A percentile compares a stretch with the other conserved stretches of the same genome.
These are phyloP conservation scores for Limtongia smithiae DNA, from an alignment of 805 yeast genomes.

Conservation along the genomic window DNA sequence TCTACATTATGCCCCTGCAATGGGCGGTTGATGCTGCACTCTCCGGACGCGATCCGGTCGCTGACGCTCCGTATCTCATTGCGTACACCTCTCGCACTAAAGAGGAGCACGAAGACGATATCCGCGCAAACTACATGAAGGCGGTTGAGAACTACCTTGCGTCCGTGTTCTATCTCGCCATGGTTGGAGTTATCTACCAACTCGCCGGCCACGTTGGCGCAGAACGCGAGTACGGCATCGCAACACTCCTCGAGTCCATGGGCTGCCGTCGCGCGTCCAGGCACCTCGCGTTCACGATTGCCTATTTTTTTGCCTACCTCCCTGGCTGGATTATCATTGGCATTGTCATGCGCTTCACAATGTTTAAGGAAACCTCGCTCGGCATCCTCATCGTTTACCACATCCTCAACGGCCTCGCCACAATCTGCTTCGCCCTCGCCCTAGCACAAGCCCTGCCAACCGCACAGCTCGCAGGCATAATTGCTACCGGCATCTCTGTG, in stretches of 20 bases:
- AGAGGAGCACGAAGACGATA: conserved; percentile 26
- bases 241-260: conserved; percentile 36
- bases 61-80: conserved; percentile 24
- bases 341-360: conserved; percentile 22
- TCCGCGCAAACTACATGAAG: conserved; percentile 32
- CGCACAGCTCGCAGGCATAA: conserved; percentile 37
- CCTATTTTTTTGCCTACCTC: conserved; percentile 35
- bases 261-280: conserved; percentile 33
- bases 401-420: conserved; percentile 34
- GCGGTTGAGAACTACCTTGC: conserved; percentile 34
- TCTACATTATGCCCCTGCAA: conserved; percentile 36
- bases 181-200: conserved; percentile 40
- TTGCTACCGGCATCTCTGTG: conserved; percentile 35
- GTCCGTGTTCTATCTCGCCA: conserved; percentile 36
- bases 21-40: conserved; percentile 35
- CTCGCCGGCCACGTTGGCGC: conserved; percentile 36
- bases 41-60: conserved; percentile 7
- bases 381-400: conserved; percentile 35
- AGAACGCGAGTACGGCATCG: conserved; percentile 37
- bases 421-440: conserved; percentile 35
- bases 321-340: conserved; percentile 37
- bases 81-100: conserved; percentile 33
- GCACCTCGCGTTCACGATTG: conserved; percentile 30
- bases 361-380: conserved; percentile 31
- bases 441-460: conserved; percentile 34